Evolutionary conservation across 352 stramenopile genomes (phyloP), one percentile per base, ranked within the genome.

Genomic region (Phytophthora aleatoria): DNA sequence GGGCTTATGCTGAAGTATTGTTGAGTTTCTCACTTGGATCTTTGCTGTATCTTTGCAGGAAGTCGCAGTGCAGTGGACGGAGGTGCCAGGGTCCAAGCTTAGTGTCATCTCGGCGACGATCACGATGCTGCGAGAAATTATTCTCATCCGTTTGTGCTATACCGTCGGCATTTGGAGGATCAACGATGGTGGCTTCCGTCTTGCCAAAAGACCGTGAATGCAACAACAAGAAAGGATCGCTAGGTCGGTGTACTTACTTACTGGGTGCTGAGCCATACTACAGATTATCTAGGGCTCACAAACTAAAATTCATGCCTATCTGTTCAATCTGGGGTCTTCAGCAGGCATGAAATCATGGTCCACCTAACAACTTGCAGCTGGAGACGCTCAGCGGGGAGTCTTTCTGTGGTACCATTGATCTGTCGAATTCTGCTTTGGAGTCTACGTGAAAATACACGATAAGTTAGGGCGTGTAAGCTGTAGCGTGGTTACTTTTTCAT

Each of bases 61-160:
- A 67, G 90, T 98, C 0, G 81, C 94, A 2, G 93, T 98, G 28
- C 83, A 94, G 52, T 98, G 94, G 94, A 79, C 80, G 9, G 94
- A 98, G 68, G 79, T 98, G 27, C 88, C 91, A 7, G 94, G 92
- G 12, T 96, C 86, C 54, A 97, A 98, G 50, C 70, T 98, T 6
- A 95, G 89, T 68, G 80, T 98, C 24, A 69, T 97, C 55, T 84
- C 76, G 1, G 93, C 92, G 10, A 93, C 89, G 9, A 76, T 98
- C 30, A 94, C 85, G 26, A 98, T 98, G 91, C 73, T 97, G 28
- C 87, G 94, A 16, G 94, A 98, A 59, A 95, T 98, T 61, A 64
- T 98, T 31, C 81, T 94, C 50, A 97, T 97, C 45, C 76, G 79
- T 35, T 51, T 97, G 26, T 97, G 89, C 71, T 98, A 98, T 73